Base-by-base conservation (phyloP, 768 basidiomycete genomes). In the Trametopsis cervina region DNA sequence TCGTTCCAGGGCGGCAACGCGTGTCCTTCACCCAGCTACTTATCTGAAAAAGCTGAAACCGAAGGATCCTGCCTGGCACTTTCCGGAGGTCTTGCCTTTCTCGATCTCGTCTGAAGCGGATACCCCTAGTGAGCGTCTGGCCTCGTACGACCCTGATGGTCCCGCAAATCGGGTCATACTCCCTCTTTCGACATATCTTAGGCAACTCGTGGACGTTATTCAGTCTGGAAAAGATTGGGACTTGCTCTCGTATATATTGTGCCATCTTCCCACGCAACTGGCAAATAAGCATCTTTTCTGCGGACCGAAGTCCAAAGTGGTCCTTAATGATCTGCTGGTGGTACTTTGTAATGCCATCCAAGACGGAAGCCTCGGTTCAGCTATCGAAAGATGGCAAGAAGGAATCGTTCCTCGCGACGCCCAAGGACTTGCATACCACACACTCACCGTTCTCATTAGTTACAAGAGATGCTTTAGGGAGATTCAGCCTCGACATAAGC, bases 261-360 rank as follows among this genome's bases (percentile, higher is more conserved):
- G 88, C 59, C 88, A 95, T 67, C 74, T 99, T 0, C 94, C 96
- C 1, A 74, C 81, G 7, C 93, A 98, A 61, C 75, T 98, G 9
- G 73, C 88, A 49, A 98, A 98, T 75, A 98, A 97, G 64, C 92
- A 98, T 58, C 74, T 97, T 44, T 94, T 96, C 64, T 96, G 94
- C 60, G 96, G 96, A 1, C 89, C 89, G 0, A 80, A 80, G 43
- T 81, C 86, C 23, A 72, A 81, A n/a, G 65, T 61, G 12, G 75
- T 77, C 9, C 75, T 94, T 18, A 69, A 78, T 4, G 72, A 69
- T 41, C 66, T 97, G 26, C 66, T 91, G 33, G 71, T 72, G n/a
- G 61, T 73, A 22, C 66, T 98, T 11, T 89, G 89, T 66, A 69
- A 74, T 1, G 78, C 78, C 0, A 75, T 94, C 24, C 66, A 78